These are phyloP conservation scores for Sclerotinia subarctica DNA, from an alignment of 2,329 filamentous ascomycete genomes.

Conservation along the genomic window DNA sequence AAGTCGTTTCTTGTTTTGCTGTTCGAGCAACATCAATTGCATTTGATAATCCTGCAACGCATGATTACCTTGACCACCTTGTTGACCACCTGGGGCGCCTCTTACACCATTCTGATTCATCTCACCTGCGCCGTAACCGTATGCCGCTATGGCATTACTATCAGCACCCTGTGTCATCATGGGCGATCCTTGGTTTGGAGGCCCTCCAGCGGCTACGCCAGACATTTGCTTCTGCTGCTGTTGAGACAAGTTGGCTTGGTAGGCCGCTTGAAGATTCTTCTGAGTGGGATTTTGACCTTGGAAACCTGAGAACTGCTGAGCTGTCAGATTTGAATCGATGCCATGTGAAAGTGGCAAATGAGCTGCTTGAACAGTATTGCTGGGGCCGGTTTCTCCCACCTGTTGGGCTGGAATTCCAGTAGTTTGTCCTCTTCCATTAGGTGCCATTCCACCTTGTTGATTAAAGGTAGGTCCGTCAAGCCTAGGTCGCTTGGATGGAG, in stretches of 20 bases:
- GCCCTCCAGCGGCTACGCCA: slow-evolving; percentile 72
- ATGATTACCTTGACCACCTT: slow-evolving; percentile 60
- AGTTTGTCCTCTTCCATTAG: slow-evolving; percentile 65
- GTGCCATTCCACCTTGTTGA: slow-evolving; percentile 57
- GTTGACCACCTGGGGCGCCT: slow-evolving; percentile 54
- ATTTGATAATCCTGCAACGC: slow-evolving; percentile 85
- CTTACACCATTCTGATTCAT: slow-evolving; percentile 59
- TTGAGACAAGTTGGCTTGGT: slow-evolving; percentile 79
- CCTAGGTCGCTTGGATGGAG: slow-evolving; percentile 84
- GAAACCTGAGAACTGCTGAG: slow-evolving; percentile 67
- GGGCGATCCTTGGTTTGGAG: slow-evolving; percentile 74
- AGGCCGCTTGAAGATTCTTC: slow-evolving; percentile 82
- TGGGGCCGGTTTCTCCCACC: slow-evolving; percentile 56
- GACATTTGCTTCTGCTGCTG: slow-evolving; percentile 71
- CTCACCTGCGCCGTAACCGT: slow-evolving; percentile 59
- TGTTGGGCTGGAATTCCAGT: slow-evolving; percentile 63
- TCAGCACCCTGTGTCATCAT: slow-evolving; percentile 76
- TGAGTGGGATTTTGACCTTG: slow-evolving; percentile 40
- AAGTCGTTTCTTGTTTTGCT: slow-evolving; percentile 82
- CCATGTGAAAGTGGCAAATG: slow-evolving; percentile 65
- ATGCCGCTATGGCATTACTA: slow-evolving; percentile 52
- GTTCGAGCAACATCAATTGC: slow-evolving; percentile 82
- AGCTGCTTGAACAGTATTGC: slow-evolving; percentile 49
- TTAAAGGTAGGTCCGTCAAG: slow-evolving; percentile 72
- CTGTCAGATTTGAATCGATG: slow-evolving; percentile 73